Evolutionary conservation across 1,284 basidiomycete species (phyloP).

Genomic region (Boletus smithii): DNA sequence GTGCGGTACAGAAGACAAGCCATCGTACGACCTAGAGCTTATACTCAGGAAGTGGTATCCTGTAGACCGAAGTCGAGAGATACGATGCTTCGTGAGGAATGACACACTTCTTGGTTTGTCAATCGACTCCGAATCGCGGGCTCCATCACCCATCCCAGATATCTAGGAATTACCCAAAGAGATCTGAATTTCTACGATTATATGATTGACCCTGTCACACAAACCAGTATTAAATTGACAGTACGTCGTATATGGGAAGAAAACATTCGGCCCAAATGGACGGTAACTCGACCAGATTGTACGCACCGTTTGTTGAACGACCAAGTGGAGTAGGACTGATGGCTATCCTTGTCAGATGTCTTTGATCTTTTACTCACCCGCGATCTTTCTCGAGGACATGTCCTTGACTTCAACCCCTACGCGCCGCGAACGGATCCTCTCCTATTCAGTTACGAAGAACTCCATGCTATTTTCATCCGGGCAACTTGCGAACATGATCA

Average conservation of each 20-base stretch:
- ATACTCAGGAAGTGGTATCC: constrained; percentile 90
- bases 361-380: constrained; percentile 89
- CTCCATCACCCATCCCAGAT: constrained; percentile 1
- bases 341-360: constrained; percentile 52
- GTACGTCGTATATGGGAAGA: constrained; percentile 67
- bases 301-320: constrained; percentile 29
- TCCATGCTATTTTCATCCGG: constrained; percentile 44
- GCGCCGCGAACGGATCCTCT: constrained; percentile 82
- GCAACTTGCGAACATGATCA: constrained; percentile 2
- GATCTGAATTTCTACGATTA: constrained; percentile 90
- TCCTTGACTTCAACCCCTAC: constrained; percentile 92
- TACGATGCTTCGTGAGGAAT: constrained; percentile 83
- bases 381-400: constrained; percentile 67
- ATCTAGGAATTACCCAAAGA: constrained; percentile 80
- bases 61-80: constrained; percentile 78
- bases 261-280: constrained; percentile 62
- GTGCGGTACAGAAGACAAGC: constrained; percentile 36
- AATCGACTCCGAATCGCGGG: not conserved
- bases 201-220: constrained; percentile 61
- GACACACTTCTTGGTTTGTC: constrained; percentile 65
- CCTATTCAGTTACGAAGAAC: constrained; percentile 81
- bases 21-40: constrained; percentile 73
- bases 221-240: constrained; percentile 50
- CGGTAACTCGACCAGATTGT: constrained; percentile 62
- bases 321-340: not conserved